These are phyloP conservation scores for Gracilaria vermiculophylla DNA, from an alignment of 23 red algal genomes.

Conservation along the genomic window DNA sequence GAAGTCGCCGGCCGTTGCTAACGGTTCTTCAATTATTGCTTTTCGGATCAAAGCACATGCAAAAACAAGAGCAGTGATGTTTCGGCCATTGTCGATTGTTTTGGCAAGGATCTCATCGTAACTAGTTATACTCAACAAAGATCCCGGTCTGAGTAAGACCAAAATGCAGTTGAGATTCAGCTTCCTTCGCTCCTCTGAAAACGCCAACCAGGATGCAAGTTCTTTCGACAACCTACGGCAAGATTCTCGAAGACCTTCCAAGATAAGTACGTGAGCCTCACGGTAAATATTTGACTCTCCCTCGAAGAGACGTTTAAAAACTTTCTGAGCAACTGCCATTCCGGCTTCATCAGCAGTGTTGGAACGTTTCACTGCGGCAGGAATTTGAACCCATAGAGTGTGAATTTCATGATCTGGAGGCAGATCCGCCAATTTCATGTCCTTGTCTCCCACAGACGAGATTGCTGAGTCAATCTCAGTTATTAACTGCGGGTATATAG, in stretches of 20 bases:
- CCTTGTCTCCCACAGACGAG: not conserved
- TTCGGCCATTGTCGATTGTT: conserved; percentile 76
- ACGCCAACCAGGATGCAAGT: conserved; percentile 82
- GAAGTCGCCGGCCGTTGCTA: conserved; percentile 76
- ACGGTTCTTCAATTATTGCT: conserved; percentile 66
- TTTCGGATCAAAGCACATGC: conserved; percentile 69
- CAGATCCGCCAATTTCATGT: conserved; percentile 38
- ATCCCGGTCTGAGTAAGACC: conserved; percentile 50
- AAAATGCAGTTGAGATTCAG: conserved; percentile 62
- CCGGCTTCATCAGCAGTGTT: conserved; percentile 77
- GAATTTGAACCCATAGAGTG: conserved; percentile 62
- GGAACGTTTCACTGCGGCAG: conserved; percentile 64
- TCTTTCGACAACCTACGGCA: conserved; percentile 73
- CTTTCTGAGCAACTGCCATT: conserved; percentile 82
- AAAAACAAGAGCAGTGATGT: conserved; percentile 72
- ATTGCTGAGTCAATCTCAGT: conserved; percentile 8
- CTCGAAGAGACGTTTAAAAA: conserved; percentile 81
- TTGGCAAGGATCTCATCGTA: conserved; percentile 81
- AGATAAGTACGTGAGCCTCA: conserved; percentile 80
- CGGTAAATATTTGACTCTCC: conserved; percentile 71
- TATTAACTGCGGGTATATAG: conserved; percentile 54
- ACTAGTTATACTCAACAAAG: conserved; percentile 59
- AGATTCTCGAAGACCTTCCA: conserved; percentile 68
- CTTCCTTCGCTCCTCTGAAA: conserved; percentile 65
- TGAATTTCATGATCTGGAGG: conserved; percentile 68